Base-by-base conservation (phyloP, 2,329 filamentous ascomycete genomes). In the Calycina herbarum region DNA sequence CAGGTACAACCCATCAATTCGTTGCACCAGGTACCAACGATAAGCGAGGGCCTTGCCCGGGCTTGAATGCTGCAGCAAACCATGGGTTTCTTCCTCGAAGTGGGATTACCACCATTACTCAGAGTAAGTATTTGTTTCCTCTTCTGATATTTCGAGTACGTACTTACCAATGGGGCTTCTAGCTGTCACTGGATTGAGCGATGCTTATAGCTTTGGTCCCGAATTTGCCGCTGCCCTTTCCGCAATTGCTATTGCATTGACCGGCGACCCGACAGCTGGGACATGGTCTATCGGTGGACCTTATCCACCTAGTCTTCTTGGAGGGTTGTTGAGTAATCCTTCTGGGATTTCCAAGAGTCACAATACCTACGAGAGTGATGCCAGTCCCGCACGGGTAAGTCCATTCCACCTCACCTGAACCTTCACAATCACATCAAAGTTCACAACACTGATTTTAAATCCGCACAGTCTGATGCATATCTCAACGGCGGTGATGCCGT, bases 41-140 rank as follows among this genome's bases (percentile, higher is more conserved):
- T 56, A 58, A 67, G 54, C 42, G 66, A 35, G 64, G 66, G 33
- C 66, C 64, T 17, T 68, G 63, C 15, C 66, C 61, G 33, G 76
- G 77, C 38, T 69, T 79, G n/a, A 79, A 79, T 66, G 77, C 78
- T 5, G 66, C 78, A 35, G 77, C 78, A 57, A 79, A 79, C 59
- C 78, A 79, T 71, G 76, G 73, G 10, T 79, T 78, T 60, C 76
- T 79, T 27, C 62, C 64, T 33, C 42, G 48, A 11, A 66, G 48
- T 48, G 67, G 67, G n/a, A 61, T 69, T 11, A 48, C 51, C 1
- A 63, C 62, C 17, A 64, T 66, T n/a, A 13, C 64, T 2, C 63
- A 68, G 59, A 64, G 66, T 67, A 40, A 10, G 65, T 29, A 17
- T 17, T 24, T 27, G 13, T 5, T 57, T n/a, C 5, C 6, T 7